These are phyloP conservation scores for Linanthus parryae DNA, from an alignment of 148 eudicot genomes.

Conservation along the genomic window DNA sequence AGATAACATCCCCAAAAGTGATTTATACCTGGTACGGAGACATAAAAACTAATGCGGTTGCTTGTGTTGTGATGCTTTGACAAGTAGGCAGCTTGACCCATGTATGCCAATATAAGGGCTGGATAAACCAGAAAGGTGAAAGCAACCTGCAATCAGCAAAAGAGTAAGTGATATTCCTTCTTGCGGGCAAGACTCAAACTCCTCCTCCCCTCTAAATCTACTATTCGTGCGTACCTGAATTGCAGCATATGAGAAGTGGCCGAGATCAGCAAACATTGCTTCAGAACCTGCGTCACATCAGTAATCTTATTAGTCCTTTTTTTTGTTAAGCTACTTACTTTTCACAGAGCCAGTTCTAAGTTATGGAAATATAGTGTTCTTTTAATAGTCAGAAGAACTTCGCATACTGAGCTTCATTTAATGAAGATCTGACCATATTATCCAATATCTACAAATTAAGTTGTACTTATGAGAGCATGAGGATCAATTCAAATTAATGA, in stretches of 20 bases:
- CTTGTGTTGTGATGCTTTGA: conserved; percentile 67
- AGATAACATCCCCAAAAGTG: too few species aligned
- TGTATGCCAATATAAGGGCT: conserved; percentile 71
- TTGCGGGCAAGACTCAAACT: not conserved
- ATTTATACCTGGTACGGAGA: conserved; percentile 95
- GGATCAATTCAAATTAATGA: too few species aligned
- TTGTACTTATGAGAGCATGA: too few species aligned
- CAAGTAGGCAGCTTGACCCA: conserved; percentile 94
- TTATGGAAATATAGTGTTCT: too few species aligned
- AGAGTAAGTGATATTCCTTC: not conserved
- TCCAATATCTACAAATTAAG: too few species aligned
- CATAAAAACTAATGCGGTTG: conserved; percentile 65
- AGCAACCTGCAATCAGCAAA: conserved; percentile 57
- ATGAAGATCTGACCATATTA: too few species aligned
- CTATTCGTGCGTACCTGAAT: conserved; percentile 59
- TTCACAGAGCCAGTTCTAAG: too few species aligned
- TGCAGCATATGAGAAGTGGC: conserved; percentile 85
- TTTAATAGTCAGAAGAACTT: too few species aligned
- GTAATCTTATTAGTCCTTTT: conserved; percentile 4
- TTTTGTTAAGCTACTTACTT: conserved; percentile 3
- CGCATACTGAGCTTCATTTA: too few species aligned
- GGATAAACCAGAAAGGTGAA: conserved; percentile 88
- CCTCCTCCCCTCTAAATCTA: too few species aligned
- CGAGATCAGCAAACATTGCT: conserved; percentile 97
- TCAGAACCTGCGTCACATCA: conserved; percentile 68